Evolutionary conservation across 495 filamentous ascomycete genomes (phyloP).

Genomic region (Mytilinidion resinicola): DNA sequence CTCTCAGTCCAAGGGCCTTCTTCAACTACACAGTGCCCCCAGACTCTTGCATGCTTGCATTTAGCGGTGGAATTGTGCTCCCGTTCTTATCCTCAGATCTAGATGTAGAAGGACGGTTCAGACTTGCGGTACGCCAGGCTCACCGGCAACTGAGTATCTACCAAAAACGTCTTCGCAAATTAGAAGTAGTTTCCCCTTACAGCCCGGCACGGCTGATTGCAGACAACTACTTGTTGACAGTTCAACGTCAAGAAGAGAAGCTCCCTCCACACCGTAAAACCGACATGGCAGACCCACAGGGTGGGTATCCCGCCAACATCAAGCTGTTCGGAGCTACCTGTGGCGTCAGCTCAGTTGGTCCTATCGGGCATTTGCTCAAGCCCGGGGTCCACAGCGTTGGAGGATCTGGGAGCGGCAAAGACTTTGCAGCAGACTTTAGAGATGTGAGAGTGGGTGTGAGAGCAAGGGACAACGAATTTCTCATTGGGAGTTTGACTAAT

Average conservation of each 20-base stretch:
- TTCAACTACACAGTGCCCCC: conserved; percentile 27
- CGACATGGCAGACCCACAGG: conserved; percentile 31
- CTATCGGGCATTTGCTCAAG: conserved; percentile 22
- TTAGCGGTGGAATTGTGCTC: conserved; percentile 34
- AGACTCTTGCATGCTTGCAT: conserved; percentile 37
- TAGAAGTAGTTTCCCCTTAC: conserved; percentile 15
- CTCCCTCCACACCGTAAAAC: conserved; percentile 19
- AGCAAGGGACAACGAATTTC: conserved; percentile 35
- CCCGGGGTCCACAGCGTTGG: conserved; percentile 7
- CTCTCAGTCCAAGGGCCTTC: conserved; percentile 36
- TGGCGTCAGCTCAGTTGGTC: conserved; percentile 35
- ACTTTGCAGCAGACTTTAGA: conserved; percentile 24
- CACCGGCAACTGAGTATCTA: conserved; percentile 33
- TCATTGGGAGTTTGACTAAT: conserved; percentile 30
- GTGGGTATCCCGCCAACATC: conserved; percentile 26
- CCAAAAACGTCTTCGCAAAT: conserved; percentile 29
- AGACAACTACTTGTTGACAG: conserved; percentile 29
- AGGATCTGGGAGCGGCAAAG: conserved; percentile 10
- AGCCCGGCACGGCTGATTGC: conserved; percentile 29
- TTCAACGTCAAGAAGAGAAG: conserved; percentile 29
- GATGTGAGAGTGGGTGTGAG: conserved; percentile 20
- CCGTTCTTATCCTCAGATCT: conserved; percentile 33
- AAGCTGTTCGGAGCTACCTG: conserved; percentile 29
- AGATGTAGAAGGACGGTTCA: conserved; percentile 26
- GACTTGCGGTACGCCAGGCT: conserved; percentile 29